A percentile compares a stretch with the other conserved stretches of the same genome.
phyloP scores from a whole-genome alignment of 495 filamentous ascomycete genomes.

The Bathelium albidoporum region DNA sequence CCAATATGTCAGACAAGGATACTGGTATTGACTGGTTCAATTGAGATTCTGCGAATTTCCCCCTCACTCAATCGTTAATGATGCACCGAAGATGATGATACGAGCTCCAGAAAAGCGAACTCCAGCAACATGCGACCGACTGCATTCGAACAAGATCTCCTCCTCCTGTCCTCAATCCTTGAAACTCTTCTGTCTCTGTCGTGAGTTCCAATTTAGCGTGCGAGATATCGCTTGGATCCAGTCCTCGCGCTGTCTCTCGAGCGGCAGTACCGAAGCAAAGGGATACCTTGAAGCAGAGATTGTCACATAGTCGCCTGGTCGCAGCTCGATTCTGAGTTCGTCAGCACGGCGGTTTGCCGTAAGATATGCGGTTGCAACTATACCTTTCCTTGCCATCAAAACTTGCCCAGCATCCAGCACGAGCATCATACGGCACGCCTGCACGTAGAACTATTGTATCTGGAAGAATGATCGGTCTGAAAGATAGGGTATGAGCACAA shows the following conservation, averaged over 20 bases:
- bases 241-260: slow-evolving; percentile 66
- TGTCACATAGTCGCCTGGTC: slow-evolving; percentile 89
- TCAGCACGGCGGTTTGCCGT: neutral
- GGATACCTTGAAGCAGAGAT: slow-evolving; percentile 87
- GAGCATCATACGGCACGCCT: slow-evolving; percentile 84
- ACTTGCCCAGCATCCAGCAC: slow-evolving; percentile 86
- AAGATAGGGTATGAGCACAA: slow-evolving; percentile 90
- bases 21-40: too few relatives aligned
- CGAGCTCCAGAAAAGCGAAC: too few relatives aligned
- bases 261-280: slow-evolving; percentile 77
- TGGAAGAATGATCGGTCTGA: slow-evolving; percentile 88
- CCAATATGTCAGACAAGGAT: too few relatives aligned
- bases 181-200: slow-evolving; percentile 59
- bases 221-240: slow-evolving; percentile 88
- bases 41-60: too few relatives aligned
- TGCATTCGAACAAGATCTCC: too few relatives aligned
- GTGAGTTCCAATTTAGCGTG: slow-evolving; percentile 88
- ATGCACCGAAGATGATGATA: too few relatives aligned
- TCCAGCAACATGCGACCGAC: too few relatives aligned
- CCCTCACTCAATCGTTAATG: too few relatives aligned
- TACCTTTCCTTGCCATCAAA: slow-evolving; percentile 87
- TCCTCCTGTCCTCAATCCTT: slow-evolving; percentile 14
- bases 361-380: neutral
- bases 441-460: slow-evolving; percentile 88
- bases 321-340: slow-evolving; percentile 55